These are phyloP conservation scores for Acer negundo DNA, from an alignment of 345 rosid species.

Conservation along the genomic window DNA sequence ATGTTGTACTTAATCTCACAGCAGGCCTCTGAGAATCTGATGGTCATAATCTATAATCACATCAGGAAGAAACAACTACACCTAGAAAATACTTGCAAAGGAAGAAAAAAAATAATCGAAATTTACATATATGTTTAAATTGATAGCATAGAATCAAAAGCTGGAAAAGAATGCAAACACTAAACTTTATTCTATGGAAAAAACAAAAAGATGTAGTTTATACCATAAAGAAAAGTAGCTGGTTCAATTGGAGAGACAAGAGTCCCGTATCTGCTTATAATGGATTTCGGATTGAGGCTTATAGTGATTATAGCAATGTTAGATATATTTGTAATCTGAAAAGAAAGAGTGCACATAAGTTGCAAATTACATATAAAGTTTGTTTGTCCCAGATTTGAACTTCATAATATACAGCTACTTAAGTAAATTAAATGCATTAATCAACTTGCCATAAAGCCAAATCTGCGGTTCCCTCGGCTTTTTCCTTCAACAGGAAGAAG, in stretches of 20 bases:
- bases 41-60: conserved; percentile 23
- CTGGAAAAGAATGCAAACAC: neutral
- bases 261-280: conserved; percentile 75
- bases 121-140: neutral
- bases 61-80: conserved; percentile 1
- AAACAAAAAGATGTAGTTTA: neutral
- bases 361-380: neutral
- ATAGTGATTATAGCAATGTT: conserved; percentile 56
- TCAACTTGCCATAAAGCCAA: conserved; percentile 69
- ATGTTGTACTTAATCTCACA: conserved; percentile 71
- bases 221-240: conserved; percentile 83
- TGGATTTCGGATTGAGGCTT: conserved; percentile 44
- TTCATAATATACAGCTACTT: neutral
- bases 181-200: neutral
- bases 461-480: conserved; percentile 64
- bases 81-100: conserved; percentile 3
- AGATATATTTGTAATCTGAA: conserved; percentile 68
- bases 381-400: neutral
- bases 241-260: conserved; percentile 75
- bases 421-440: neutral
- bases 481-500: conserved; percentile 62
- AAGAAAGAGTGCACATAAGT: conserved; percentile 17
- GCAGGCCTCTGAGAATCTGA: conserved; percentile 84
- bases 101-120: neutral
- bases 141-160: neutral